Conservation (phyloP, 2,329 filamentous ascomycete species). For the Stagonosporopsis tanaceti region DNA sequence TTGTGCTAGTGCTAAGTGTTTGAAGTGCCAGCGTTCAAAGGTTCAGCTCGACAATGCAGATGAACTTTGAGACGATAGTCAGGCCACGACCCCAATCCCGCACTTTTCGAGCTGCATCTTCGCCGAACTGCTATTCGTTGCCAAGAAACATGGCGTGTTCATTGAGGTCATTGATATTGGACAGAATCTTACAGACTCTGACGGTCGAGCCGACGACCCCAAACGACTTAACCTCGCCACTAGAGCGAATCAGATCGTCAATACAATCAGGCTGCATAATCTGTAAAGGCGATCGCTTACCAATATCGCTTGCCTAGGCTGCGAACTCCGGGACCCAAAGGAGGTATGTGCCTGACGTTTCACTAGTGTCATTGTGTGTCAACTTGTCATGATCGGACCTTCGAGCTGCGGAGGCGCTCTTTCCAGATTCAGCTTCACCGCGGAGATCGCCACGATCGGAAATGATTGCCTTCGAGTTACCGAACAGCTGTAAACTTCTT, state of each 20-base stretch:
- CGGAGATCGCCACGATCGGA: neutral
- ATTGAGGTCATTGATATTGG: neutral
- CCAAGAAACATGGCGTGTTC: neutral
- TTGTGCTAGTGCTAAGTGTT: neutral
- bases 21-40: neutral
- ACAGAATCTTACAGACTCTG: neutral
- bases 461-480: neutral
- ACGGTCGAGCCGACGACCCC: neutral
- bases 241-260: neutral
- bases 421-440: neutral
- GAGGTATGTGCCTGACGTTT: conserved; percentile 1
- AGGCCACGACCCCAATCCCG: neutral
- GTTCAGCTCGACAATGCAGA: neutral
- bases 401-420: neutral
- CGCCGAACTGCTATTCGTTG: neutral
- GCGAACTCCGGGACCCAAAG: conserved; percentile 13
- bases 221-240: neutral
- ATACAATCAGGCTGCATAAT: neutral
- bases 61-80: neutral
- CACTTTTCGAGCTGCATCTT: neutral
- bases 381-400: neutral
- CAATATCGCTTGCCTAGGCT: conserved; percentile 3
- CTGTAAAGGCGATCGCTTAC: neutral
- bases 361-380: neutral
- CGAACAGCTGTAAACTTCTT: neutral